A percentile compares a stretch with the other conserved stretches of the same genome.
Evolutionary conservation across 768 basidiomycete species (phyloP).

Genomic region (Psilocybe cyanescens): DNA sequence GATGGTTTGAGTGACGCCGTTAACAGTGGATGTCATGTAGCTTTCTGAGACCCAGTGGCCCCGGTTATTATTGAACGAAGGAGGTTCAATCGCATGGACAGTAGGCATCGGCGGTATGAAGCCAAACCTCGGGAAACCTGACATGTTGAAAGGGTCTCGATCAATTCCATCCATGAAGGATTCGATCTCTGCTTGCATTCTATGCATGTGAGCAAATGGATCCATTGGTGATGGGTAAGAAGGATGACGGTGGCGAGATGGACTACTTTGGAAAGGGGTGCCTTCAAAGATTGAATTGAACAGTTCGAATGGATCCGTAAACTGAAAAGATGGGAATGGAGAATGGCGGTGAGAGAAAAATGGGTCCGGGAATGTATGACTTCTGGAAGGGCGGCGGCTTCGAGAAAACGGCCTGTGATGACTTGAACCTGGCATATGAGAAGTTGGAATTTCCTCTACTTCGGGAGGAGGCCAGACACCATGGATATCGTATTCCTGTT

Average conservation of each 20-base stretch:
- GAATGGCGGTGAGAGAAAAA: slow-evolving; percentile 39
- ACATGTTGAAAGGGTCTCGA: slow-evolving; percentile 33
- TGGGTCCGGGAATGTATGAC: slow-evolving; percentile 42
- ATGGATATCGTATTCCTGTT: slow-evolving; percentile 67
- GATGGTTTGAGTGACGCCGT: slow-evolving; percentile 70
- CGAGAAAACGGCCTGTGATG: slow-evolving; percentile 27
- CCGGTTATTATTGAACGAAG: slow-evolving; percentile 30
- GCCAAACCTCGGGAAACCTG: slow-evolving; percentile 26
- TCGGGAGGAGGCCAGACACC: slow-evolving; percentile 77
- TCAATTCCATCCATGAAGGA: slow-evolving; percentile 35
- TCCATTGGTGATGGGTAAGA: slow-evolving; percentile 29
- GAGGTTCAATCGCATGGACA: slow-evolving; percentile 32
- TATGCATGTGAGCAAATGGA: slow-evolving; percentile 37
- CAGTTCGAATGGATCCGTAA: slow-evolving; percentile 77
- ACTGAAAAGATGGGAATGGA: slow-evolving; percentile 43
- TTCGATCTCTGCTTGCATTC: slow-evolving; percentile 35
- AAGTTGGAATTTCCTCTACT: slow-evolving; percentile 27
- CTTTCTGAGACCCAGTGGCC: slow-evolving; percentile 57
- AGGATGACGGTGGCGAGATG: slow-evolving; percentile 31
- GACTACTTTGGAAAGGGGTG: slow-evolving; percentile 26
- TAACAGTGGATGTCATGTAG: slow-evolving; percentile 57
- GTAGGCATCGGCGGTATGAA: slow-evolving; percentile 22
- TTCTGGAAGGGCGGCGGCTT: slow-evolving; percentile 26
- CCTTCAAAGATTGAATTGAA: slow-evolving; percentile 75
- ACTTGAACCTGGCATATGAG: slow-evolving; percentile 24